Evolutionary conservation across 108 stramenopile species (phyloP), one percentile per base, ranked within the genome.

Genomic region (Nitzschia sp.): DNA sequence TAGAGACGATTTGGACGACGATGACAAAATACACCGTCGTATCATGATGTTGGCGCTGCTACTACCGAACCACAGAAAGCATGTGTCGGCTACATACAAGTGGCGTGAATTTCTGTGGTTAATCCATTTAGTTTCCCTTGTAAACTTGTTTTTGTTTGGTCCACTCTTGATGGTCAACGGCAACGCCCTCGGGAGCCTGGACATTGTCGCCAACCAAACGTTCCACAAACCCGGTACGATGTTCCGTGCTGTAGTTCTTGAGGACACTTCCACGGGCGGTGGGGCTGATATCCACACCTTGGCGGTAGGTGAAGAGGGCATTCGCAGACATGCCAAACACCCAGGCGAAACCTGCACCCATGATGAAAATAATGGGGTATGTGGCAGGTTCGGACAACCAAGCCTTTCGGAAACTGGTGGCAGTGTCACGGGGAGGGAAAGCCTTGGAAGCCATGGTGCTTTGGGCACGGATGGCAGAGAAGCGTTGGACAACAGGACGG

Each of bases 151-250:
- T 88, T 22, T 73, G 41, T 60, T 81, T 76, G 53, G 71, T 19
- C 88, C 88, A 89, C 55, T 86, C 44, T 41, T 89, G 79, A 60
- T 89, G 88, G 55, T 82, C 73, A 17, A 89, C 48, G 34, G 85
- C 88, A 24, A 89, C 69, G 10, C 88, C 88, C 76, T 89, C 88
- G 29, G 29, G 1, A 0, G 80, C 67, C 55, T 79, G 81, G 46
- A 79, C 75, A 38, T 73, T 65, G 24, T 61, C 70, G 5, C 34
- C 21, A 1, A 51, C 40, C 22, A 53, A 71, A 7, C 61, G 51
- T 63, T 71, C 70, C 37, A 63, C 34, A 0, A 71, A 60, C n/a
- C 61, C 51, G 0, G 43, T 44, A 1, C 51, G 57, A 22, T 71
- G 41, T 29, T 71, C 70, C 6, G 39, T 14, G 15, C 61, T 41